Percentiles rank a stretch among this genome's conserved stretches.
Evolutionary conservation across 2,329 filamentous ascomycete species (phyloP).

Genomic region (Escovopsis sp.): DNA sequence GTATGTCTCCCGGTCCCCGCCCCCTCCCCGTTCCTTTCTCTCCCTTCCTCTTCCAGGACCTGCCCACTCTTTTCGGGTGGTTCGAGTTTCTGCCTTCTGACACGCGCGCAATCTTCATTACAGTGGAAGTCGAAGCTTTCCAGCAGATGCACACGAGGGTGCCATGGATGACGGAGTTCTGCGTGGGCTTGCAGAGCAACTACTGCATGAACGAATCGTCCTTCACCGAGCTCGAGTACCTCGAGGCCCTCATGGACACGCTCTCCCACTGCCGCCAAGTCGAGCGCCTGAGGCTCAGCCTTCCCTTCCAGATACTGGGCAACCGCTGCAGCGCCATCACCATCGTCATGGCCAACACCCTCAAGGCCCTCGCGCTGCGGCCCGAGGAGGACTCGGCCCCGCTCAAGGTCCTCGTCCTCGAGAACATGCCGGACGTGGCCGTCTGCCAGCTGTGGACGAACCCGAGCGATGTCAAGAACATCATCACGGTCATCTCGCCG

Average conservation of each 20-base stretch:
- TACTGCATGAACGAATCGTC: conserved; percentile 34
- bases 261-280: conserved; percentile 30
- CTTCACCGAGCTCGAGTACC: conserved; percentile 36
- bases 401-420: conserved; percentile 32
- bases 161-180: conserved; percentile 31
- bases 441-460: conserved; percentile 35
- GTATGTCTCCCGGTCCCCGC: conserved; percentile 17
- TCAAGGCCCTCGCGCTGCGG: conserved; percentile 32
- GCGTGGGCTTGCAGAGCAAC: conserved; percentile 26
- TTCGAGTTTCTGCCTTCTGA: too few relatives aligned
- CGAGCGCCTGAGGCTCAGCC: conserved; percentile 32
- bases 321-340: conserved; percentile 31
- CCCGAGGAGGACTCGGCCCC: conserved; percentile 27
- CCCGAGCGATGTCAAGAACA: conserved; percentile 34
- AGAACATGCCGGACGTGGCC: conserved; percentile 34
- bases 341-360: conserved; percentile 36
- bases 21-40: too few relatives aligned
- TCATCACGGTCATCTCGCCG: conserved; percentile 25
- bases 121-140: conserved; percentile 36
- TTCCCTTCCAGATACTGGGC: conserved; percentile 36
- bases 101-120: too few relatives aligned
- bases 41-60: too few relatives aligned
- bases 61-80: too few relatives aligned
- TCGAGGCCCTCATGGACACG: conserved; percentile 24
- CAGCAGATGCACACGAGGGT: conserved; percentile 29